A percentile compares a stretch with the other conserved stretches of the same genome.
phyloP scores from a whole-genome alignment of 768 basidiomycete species.

The Pholiota microspora region DNA sequence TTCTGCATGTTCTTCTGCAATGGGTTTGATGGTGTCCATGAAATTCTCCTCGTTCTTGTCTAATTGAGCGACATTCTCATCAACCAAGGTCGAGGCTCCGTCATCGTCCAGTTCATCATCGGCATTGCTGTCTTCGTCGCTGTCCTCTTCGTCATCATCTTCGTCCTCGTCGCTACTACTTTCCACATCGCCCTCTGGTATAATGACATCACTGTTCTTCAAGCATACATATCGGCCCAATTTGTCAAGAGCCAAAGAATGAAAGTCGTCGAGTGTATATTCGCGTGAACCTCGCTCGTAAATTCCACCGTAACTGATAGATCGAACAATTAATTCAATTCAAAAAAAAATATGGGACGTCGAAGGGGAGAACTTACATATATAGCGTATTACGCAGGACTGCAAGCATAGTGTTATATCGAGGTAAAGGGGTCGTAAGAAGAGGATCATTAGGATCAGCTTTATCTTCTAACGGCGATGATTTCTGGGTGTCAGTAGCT shows the following conservation, averaged over 20 bases:
- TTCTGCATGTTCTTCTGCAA: constrained; percentile 8
- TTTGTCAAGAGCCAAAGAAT: constrained; percentile 79
- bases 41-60: neutral
- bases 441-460: constrained; percentile 64
- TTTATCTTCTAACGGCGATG: constrained; percentile 7
- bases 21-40: neutral
- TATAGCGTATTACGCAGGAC: constrained; percentile 83
- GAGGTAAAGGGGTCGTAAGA: constrained; percentile 59
- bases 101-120: constrained; percentile 44
- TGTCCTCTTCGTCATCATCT: constrained; percentile 55
- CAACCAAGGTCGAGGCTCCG: constrained; percentile 27
- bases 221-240: constrained; percentile 76
- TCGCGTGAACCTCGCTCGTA: constrained; percentile 80
- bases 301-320: constrained; percentile 79
- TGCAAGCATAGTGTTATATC: constrained; percentile 89
- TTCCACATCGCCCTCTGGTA: constrained; percentile 60
- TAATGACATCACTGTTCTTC: constrained; percentile 60
- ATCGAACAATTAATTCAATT: neutral
- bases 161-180: constrained; percentile 63
- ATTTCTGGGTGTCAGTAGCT: neutral
- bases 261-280: constrained; percentile 89
- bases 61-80: constrained; percentile 24
- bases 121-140: constrained; percentile 45
- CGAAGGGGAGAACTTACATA: constrained; percentile 59
- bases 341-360: neutral